Percentiles rank a stretch among this genome's conserved stretches.
Evolutionary conservation across 805 yeast species (phyloP).

Genomic region (Candida michaelii): DNA sequence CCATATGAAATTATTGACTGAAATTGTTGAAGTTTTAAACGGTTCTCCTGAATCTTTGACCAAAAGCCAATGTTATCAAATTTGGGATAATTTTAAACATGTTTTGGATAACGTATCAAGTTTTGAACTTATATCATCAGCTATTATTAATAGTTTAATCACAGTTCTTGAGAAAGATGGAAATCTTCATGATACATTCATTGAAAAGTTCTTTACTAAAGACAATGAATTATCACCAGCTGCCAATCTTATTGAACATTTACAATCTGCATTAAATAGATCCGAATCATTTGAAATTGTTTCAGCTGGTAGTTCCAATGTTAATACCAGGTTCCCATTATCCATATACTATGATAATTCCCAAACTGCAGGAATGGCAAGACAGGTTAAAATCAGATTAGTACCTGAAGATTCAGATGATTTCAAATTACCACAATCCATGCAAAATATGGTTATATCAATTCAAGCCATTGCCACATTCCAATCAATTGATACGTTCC

Average conservation of each 20-base stretch:
- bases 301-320: slow-evolving; percentile 28
- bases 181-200: slow-evolving; percentile 45
- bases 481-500: slow-evolving; percentile 48
- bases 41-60: background rate
- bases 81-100: slow-evolving; percentile 25
- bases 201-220: slow-evolving; percentile 35
- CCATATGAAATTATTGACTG: background rate
- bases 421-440: slow-evolving; percentile 21
- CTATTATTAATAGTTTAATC: slow-evolving; percentile 50
- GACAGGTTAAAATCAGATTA: slow-evolving; percentile 64
- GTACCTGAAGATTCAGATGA: slow-evolving; percentile 18
- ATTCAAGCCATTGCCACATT: slow-evolving; percentile 65
- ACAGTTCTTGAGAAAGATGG: slow-evolving; percentile 30
- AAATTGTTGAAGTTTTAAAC: background rate
- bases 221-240: slow-evolving; percentile 28
- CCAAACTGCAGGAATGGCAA: slow-evolving; percentile 64
- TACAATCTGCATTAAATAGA: slow-evolving; percentile 74
- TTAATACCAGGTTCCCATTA: slow-evolving; percentile 9
- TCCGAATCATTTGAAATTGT: slow-evolving; percentile 70
- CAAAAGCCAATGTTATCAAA: background rate
- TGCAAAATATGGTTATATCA: slow-evolving; percentile 40
- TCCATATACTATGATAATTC: slow-evolving; percentile 17
- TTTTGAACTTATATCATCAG: slow-evolving; percentile 72
- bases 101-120: slow-evolving; percentile 51
- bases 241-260: slow-evolving; percentile 40